A percentile compares a stretch with the other conserved stretches of the same genome.
phyloP scores from a whole-genome alignment of 371 early-diverging fungal species.

The Edhazardia aedis region DNA sequence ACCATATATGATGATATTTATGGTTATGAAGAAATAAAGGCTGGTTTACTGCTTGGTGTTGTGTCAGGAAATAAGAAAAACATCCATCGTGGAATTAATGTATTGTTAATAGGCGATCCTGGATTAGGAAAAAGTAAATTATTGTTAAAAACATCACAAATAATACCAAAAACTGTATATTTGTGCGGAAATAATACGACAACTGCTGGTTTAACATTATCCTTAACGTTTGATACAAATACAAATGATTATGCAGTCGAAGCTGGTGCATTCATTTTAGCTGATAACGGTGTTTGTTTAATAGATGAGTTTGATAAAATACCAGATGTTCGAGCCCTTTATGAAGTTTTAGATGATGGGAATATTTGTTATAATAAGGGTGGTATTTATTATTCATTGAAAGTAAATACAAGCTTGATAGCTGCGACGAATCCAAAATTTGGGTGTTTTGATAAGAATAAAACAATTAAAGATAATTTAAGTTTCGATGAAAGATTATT shows the following conservation, averaged over 20 bases:
- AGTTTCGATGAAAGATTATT: slow-evolving; percentile 29
- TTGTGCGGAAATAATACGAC: slow-evolving; percentile 52
- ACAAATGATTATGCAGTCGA: slow-evolving; percentile 58
- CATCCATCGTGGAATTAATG: slow-evolving; percentile 38
- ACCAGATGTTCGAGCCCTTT: slow-evolving; percentile 36
- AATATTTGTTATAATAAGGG: slow-evolving; percentile 41
- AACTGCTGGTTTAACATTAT: slow-evolving; percentile 57
- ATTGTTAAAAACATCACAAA: slow-evolving; percentile 46
- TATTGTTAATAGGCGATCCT: slow-evolving; percentile 49
- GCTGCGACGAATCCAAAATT: slow-evolving; percentile 43
- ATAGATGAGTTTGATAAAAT: slow-evolving; percentile 54
- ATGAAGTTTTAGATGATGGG: slow-evolving; percentile 44
- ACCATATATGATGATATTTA: slow-evolving; percentile 31
- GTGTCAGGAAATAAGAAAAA: slow-evolving; percentile 41
- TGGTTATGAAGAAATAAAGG: slow-evolving; percentile 39
- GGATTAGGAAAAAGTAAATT: slow-evolving; percentile 52
- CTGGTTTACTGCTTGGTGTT: slow-evolving; percentile 36
- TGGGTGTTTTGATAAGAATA: slow-evolving; percentile 30
- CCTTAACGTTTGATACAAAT: slow-evolving; percentile 52
- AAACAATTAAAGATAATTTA: slow-evolving; percentile 32
- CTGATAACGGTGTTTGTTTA: slow-evolving; percentile 51
- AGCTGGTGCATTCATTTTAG: slow-evolving; percentile 52
- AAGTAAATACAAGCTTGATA: slow-evolving; percentile 31
- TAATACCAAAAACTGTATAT: slow-evolving; percentile 51
- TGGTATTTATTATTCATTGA: slow-evolving; percentile 40